A percentile compares a stretch with the other conserved stretches of the same genome.
Conservation (phyloP, 371 early-diverging fungal genomes). For the Mucor sp. region DNA sequence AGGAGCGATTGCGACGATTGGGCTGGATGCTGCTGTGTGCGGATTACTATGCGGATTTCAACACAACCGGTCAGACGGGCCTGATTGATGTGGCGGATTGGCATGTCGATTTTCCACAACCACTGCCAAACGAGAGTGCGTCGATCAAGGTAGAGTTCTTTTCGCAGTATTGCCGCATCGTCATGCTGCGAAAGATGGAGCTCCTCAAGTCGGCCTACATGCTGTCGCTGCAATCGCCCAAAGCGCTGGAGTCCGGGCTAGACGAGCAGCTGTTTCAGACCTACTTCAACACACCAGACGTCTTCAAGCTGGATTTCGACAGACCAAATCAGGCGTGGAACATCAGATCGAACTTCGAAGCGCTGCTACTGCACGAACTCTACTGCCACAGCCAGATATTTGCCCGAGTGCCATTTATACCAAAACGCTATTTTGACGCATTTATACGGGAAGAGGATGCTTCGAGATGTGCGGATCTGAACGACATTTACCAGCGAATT, state of each 20-base stretch:
- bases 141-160: slow-evolving; percentile 27
- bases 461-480: slow-evolving; percentile 17
- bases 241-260: slow-evolving; percentile 22
- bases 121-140: slow-evolving; percentile 26
- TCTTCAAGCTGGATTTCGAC: slow-evolving; percentile 28
- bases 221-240: slow-evolving; percentile 26
- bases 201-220: slow-evolving; percentile 38
- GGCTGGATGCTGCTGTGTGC: slow-evolving; percentile 51
- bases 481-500: slow-evolving; percentile 32
- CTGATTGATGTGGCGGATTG: slow-evolving; percentile 37
- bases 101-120: slow-evolving; percentile 49
- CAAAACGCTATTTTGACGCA: slow-evolving; percentile 25
- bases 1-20: slow-evolving; percentile 36
- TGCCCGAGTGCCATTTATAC: slow-evolving; percentile 41
- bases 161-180: slow-evolving; percentile 39
- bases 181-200: slow-evolving; percentile 43
- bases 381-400: slow-evolving; percentile 37
- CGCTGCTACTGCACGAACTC: slow-evolving; percentile 33
- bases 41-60: slow-evolving; percentile 45
- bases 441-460: slow-evolving; percentile 25
- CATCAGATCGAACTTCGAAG: slow-evolving; percentile 24
- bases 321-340: slow-evolving; percentile 14
- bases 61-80: slow-evolving; percentile 35
- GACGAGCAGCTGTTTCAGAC: slow-evolving; percentile 34
- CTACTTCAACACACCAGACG: slow-evolving; percentile 34